A percentile compares a stretch with the other conserved stretches of the same genome.
These are phyloP conservation scores for Coniferiporia sulphurascens DNA, from an alignment of 1,284 basidiomycete genomes.

Conservation along the genomic window DNA sequence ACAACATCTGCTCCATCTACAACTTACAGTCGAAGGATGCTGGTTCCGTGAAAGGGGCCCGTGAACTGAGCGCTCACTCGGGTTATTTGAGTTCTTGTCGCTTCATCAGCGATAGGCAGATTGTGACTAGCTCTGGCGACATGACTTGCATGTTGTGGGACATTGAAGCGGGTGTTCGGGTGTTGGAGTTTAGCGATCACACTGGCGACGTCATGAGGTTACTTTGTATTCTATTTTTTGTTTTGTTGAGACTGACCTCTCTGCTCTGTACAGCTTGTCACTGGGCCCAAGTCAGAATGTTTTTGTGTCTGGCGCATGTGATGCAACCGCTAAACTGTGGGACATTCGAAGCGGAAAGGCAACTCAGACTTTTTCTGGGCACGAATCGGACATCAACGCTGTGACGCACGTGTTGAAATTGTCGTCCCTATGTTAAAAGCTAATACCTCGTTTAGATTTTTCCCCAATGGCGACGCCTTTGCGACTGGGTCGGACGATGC, in stretches of 20 bases:
- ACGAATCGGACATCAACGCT: conserved; percentile 99
- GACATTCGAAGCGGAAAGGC: conserved; percentile 96
- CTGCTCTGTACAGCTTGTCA: conserved; percentile 67
- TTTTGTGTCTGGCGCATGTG: conserved; percentile 98
- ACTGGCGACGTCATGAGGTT: conserved; percentile 99
- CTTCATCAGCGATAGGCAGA: conserved; percentile 97
- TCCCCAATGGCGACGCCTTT: conserved; percentile 98
- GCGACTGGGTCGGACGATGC: conserved; percentile 99
- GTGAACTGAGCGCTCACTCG: conserved; percentile 94
- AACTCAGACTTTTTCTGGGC: conserved; percentile 97
- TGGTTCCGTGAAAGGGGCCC: conserved; percentile 72
- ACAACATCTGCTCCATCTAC: conserved; percentile 99
- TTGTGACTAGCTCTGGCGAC: conserved; percentile 95
- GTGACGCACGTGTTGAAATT: conserved; percentile 70
- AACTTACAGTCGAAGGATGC: conserved; percentile 76
- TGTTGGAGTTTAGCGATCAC: conserved; percentile 97
- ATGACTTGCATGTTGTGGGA: conserved; percentile 99
- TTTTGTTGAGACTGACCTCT: conserved; percentile 8
- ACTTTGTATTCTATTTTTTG: conserved; percentile 5
- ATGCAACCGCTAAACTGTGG: conserved; percentile 98
- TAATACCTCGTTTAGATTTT: conserved; percentile 63
- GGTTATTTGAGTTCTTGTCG: conserved; percentile 98
- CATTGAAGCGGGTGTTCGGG: conserved; percentile 92
- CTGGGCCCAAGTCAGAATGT: conserved; percentile 92
- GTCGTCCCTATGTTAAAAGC: conserved; percentile 1